Percentiles rank a stretch among this genome's conserved stretches.
Evolutionary conservation across 495 filamentous ascomycete genomes (phyloP).

Genomic region (Amphirosellinia nigrospora): DNA sequence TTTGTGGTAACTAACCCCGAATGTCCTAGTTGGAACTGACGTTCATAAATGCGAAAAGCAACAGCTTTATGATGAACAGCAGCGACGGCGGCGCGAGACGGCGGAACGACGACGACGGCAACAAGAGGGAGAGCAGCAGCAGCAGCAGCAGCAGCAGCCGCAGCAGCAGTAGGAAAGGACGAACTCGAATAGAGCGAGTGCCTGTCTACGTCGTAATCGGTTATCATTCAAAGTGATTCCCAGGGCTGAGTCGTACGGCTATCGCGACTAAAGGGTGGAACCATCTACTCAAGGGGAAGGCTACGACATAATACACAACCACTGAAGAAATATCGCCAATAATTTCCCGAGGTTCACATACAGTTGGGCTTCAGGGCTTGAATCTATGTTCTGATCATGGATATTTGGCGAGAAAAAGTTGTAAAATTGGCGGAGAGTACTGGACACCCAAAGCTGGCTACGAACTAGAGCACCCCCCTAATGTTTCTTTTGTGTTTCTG

Average conservation of each 20-base stretch:
- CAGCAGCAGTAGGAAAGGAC: not conserved
- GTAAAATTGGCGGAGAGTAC: not conserved
- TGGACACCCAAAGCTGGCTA: not conserved
- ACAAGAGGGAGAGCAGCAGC: not conserved
- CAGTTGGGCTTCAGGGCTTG: too few species aligned
- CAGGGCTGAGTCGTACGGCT: not conserved
- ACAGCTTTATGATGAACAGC: not conserved
- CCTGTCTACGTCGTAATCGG: not conserved
- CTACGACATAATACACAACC: not conserved
- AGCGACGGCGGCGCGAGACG: not conserved
- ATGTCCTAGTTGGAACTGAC: too few species aligned
- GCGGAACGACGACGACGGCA: not conserved
- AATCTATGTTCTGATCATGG: not conserved
- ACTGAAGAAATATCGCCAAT: not conserved
- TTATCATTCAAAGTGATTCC: not conserved
- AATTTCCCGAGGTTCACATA: not conserved
- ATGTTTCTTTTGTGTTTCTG: not conserved
- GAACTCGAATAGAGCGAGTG: not conserved
- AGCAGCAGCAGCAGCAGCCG: not conserved
- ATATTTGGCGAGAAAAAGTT: not conserved
- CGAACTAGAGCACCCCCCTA: not conserved
- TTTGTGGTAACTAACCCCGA: too few species aligned
- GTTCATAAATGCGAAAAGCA: not conserved
- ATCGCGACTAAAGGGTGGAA: not conserved
- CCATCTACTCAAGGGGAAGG: not conserved